Evolutionary conservation across 495 filamentous ascomycete genomes (phyloP).

Genomic region (Podospora appendiculata): DNA sequence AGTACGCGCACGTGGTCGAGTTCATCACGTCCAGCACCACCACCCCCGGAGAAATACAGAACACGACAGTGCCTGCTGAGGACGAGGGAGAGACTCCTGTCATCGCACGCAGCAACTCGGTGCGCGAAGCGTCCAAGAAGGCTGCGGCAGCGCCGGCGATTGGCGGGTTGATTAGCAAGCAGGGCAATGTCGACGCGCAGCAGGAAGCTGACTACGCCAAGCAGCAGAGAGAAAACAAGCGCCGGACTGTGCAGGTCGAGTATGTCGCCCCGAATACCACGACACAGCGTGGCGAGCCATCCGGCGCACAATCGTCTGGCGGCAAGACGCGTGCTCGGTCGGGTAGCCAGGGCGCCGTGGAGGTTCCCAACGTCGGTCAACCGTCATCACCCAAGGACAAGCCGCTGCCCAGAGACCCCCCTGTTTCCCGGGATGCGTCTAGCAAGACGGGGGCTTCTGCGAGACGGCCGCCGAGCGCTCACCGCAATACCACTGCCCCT

Average conservation of each 20-base stretch:
- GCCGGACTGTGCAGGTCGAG: constrained; percentile 93
- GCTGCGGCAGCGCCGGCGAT: constrained; percentile 45
- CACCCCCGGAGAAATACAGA: constrained; percentile 75
- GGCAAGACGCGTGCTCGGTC: constrained; percentile 45
- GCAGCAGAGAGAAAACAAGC: constrained; percentile 77
- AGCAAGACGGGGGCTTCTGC: constrained; percentile 31
- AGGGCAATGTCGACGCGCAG: constrained; percentile 67
- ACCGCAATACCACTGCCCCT: constrained; percentile 36
- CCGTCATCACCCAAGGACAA: constrained; percentile 38
- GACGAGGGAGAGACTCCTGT: constrained; percentile 53
- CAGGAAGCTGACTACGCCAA: constrained; percentile 37
- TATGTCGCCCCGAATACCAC: constrained; percentile 89
- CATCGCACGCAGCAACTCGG: constrained; percentile 80
- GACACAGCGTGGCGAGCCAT: constrained; percentile 51
- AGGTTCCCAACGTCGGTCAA: constrained; percentile 15
- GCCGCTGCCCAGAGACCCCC: constrained; percentile 44
- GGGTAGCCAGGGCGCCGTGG: constrained; percentile 41
- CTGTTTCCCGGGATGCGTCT: constrained; percentile 33
- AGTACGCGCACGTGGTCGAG: constrained; percentile 89
- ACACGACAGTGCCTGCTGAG: constrained; percentile 64
- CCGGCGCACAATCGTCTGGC: constrained; percentile 15
- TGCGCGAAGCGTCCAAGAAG: constrained; percentile 76
- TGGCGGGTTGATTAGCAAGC: constrained; percentile 63
- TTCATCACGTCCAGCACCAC: constrained; percentile 95
- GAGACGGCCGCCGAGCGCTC: constrained; percentile 39